phyloP scores from a whole-genome alignment of 1,139 yeast genomes.

The Taphrina sp. region DNA sequence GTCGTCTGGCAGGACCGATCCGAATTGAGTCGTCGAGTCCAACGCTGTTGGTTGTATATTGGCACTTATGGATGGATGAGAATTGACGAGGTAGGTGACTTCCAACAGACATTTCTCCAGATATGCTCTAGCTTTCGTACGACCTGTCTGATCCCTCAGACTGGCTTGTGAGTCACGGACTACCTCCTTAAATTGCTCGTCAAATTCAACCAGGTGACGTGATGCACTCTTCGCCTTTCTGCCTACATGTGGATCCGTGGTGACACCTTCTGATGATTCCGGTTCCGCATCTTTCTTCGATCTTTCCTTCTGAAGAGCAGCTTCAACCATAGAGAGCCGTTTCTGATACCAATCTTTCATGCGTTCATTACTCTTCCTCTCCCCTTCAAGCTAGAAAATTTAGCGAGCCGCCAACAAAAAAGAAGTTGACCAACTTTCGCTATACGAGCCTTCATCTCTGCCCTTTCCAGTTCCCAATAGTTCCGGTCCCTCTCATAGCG shows the following conservation, averaged over 20 bases:
- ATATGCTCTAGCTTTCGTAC: conserved; percentile 17
- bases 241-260: background rate
- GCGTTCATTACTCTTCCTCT: conserved; percentile 23
- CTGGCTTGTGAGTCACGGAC: conserved; percentile 11
- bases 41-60: background rate
- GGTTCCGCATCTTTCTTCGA: conserved; percentile 6
- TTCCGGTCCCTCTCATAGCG: conserved; percentile 57
- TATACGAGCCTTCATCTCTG: conserved; percentile 50
- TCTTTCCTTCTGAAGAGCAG: conserved; percentile 24
- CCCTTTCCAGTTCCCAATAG: conserved; percentile 56
- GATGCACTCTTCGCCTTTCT: conserved; percentile 4
- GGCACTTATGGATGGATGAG: conserved; percentile 4
- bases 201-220: no score
- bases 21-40: no score
- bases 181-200: conserved; percentile 5
- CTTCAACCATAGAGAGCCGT: conserved; percentile 22
- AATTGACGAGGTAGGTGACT: conserved; percentile 23
- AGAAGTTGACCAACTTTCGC: conserved; percentile 13
- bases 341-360: conserved; percentile 26
- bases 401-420: no score
- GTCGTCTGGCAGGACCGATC: no score
- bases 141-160: conserved; percentile 12
- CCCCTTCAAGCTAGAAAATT: conserved; percentile 25
- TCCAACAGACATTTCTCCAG: conserved; percentile 30
- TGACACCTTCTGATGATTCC: background rate